Percentiles rank a stretch among this genome's conserved stretches.
These are phyloP conservation scores for Thinopyrum elongatum DNA, from an alignment of 176 grass and related monocot species.

Conservation along the genomic window DNA sequence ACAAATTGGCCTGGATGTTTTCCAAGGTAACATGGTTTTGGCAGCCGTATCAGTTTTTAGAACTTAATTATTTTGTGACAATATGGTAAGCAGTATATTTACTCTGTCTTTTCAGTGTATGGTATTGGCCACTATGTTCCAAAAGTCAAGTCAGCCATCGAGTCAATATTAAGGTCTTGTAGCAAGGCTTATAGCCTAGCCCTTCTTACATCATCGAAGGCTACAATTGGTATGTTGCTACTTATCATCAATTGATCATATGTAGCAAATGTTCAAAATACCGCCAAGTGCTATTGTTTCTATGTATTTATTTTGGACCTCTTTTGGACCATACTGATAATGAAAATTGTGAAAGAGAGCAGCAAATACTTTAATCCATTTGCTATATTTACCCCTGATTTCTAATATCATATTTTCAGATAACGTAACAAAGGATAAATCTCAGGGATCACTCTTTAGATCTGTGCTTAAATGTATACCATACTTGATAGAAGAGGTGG, in stretches of 20 bases:
- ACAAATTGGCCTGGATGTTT: slow-evolving; percentile 79
- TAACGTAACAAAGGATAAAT: slow-evolving; percentile 94
- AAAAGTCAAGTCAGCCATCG: slow-evolving; percentile 95
- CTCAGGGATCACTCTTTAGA: slow-evolving; percentile 88
- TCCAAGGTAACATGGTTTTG: slow-evolving; percentile 49
- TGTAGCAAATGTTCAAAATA: neutral
- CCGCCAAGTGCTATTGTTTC: slow-evolving; percentile 8
- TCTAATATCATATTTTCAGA: slow-evolving; percentile 53
- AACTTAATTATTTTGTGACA: slow-evolving; percentile 14
- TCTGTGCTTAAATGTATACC: slow-evolving; percentile 99
- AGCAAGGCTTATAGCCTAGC: slow-evolving; percentile 93
- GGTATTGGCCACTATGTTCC: slow-evolving; percentile 78
- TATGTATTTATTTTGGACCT: slow-evolving; percentile 19
- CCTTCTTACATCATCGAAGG: slow-evolving; percentile 86
- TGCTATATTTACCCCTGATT: slow-evolving; percentile 8
- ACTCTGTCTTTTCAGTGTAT: slow-evolving; percentile 44
- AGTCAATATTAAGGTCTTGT: slow-evolving; percentile 85
- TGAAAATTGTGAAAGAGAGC: slow-evolving; percentile 12
- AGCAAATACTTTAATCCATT: slow-evolving; percentile 6
- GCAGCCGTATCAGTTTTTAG: slow-evolving; percentile 19
- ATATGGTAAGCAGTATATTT: neutral
- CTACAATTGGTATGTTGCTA: slow-evolving; percentile 74
- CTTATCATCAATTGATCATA: slow-evolving; percentile 16
- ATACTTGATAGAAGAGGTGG: slow-evolving; percentile 91
- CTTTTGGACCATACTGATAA: slow-evolving; percentile 21